Evolutionary conservation across 106 monocot species (phyloP).

Genomic region (Agapanthus africanus): DNA sequence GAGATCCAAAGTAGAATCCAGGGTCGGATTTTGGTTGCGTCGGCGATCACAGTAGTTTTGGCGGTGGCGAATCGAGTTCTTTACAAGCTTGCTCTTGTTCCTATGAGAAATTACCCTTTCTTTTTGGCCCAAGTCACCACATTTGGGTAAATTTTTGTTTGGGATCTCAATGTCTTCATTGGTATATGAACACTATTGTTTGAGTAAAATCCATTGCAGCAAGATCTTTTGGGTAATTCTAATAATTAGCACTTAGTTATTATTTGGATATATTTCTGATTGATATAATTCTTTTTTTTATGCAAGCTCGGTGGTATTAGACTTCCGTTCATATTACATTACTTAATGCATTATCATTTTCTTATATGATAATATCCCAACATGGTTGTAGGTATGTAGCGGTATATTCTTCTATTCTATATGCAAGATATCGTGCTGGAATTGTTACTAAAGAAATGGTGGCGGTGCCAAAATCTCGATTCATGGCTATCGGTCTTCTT

Average conservation of each 20-base stretch:
- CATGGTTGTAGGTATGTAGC: constrained; percentile 64
- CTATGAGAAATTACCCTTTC: constrained; percentile 95
- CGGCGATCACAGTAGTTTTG: constrained; percentile 45
- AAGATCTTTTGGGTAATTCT: no score
- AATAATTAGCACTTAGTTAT: no score
- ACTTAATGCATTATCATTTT: no score
- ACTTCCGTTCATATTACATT: no score
- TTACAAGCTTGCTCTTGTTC: constrained; percentile 92
- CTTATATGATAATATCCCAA: background rate
- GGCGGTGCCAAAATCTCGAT: constrained; percentile 71
- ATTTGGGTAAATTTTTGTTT: constrained; percentile 88
- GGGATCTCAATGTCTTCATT: no score
- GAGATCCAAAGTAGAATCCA: constrained; percentile 6
- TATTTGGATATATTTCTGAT: no score
- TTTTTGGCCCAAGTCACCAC: constrained; percentile 95
- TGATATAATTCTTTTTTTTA: no score
- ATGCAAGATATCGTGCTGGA: constrained; percentile 44
- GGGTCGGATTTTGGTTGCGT: constrained; percentile 37
- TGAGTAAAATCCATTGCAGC: no score
- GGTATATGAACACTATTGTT: no score
- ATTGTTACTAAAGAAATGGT: constrained; percentile 89
- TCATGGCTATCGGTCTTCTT: constrained; percentile 67
- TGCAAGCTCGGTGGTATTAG: no score
- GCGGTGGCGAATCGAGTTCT: constrained; percentile 87
- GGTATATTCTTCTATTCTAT: constrained; percentile 79